Evolutionary conservation across 169 alveolate genomes (phyloP), one percentile per base, ranked within the genome.

Genomic region (Cryptosporidium sp.): DNA sequence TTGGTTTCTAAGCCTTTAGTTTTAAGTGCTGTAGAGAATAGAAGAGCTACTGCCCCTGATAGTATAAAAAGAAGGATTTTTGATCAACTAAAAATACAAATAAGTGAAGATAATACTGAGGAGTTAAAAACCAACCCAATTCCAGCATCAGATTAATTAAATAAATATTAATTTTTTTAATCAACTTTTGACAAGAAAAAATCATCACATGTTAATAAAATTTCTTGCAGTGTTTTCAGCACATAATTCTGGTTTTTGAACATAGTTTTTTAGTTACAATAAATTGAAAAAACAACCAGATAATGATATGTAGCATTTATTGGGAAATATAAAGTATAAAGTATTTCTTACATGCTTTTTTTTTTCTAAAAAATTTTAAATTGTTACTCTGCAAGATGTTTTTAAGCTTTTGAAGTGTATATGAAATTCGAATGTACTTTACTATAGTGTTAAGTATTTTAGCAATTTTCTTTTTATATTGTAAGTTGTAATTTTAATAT

Each of bases 1-100:
- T 41, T 80, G 23, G 10, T 26, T 80, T 51, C 18, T 31, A 80
- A 45, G 37, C 87, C 87, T 26, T 41, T 62, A 16, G 37, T 45
- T 23, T 18, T 80, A 37, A 33, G 5, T 29, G 70, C 52, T 18
- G 67, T 62, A 4, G 68, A 65, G 21, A 61, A 26, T 16, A 80
- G 87, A 80, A 80, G 87, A 62, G 73, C 75, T 18, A 80, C 87
- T 0, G 73, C 87, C 23, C 87, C 87, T 26, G 33, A 48, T 18
- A 45, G 39, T 39, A 37, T 80, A 12, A 3, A 43, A 33, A 62
- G 9, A 61, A 58, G n/a, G 21, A 65, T 62, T 9, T 29, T 58
- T 41, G 75, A 71, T n/a, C 85, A 55, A 26, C 31, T 71, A 33
- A 41, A 51, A 52, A 59, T 55, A 59, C 6, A 31, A 35, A 31